phyloP scores from a whole-genome alignment of 176 grass and related monocot genomes.

The Lolium multiflorum region DNA sequence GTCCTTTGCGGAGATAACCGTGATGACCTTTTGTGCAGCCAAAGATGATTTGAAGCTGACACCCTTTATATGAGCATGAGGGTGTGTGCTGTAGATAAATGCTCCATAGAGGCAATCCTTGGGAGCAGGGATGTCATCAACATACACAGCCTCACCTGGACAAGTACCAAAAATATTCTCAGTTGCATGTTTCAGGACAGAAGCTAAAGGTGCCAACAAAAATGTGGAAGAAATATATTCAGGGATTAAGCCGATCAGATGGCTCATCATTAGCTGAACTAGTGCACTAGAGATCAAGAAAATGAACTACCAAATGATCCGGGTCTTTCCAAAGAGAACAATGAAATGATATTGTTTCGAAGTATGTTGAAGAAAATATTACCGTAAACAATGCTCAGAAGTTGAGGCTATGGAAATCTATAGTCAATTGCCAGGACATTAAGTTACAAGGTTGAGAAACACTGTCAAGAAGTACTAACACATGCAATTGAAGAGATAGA shows the following conservation, averaged over 20 bases:
- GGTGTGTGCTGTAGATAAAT: conserved; percentile 84
- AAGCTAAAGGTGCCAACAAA: neutral
- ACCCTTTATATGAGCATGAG: conserved; percentile 63
- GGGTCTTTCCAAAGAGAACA: neutral
- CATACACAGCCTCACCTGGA: conserved; percentile 82
- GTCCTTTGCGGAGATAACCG: conserved; percentile 68
- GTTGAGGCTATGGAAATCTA: neutral
- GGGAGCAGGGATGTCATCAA: conserved; percentile 85
- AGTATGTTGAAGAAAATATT: neutral
- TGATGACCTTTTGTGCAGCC: conserved; percentile 66
- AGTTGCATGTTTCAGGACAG: neutral
- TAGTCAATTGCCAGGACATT: neutral
- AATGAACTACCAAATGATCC: neutral
- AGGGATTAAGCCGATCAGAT: conserved; percentile 2
- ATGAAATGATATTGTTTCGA: neutral
- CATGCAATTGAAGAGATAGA: neutral
- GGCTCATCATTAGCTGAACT: conserved; percentile 11
- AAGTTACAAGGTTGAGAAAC: conserved; percentile 3
- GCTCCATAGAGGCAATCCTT: conserved; percentile 89
- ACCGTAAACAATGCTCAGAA: conserved; percentile 18
- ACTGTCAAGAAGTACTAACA: neutral
- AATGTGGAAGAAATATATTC: conserved; percentile 3
- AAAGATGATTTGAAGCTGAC: conserved; percentile 61
- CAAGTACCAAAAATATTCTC: conserved; percentile 32
- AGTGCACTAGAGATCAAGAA: neutral